Evolutionary conservation across 371 early-diverging fungal genomes (phyloP), one percentile per base, ranked within the genome.

Genomic region (Mucor racemosus): DNA sequence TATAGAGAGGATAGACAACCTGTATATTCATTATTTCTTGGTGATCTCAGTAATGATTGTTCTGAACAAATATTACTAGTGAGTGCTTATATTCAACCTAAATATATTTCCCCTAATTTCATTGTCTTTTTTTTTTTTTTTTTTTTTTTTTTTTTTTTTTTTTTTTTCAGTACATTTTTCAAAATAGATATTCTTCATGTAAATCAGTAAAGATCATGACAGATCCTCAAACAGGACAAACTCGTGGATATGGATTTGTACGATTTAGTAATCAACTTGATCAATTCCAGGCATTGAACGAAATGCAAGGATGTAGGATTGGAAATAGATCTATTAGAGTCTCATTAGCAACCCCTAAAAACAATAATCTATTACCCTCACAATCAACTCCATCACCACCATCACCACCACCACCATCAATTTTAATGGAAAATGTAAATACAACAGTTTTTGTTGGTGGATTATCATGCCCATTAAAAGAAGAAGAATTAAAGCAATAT

Each of bases 361-460:
- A 54, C 15, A 11, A 82, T 67, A 7, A 3, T 44, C n/a, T 5
- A 7, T 78, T 17, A 80, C 48, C 50, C 26, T 26, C 26, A 26
- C 26, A 26, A 26, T 26, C 26, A 46, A 36, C 60, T 17, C 14
- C 17, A 14, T 21, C 15, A 54, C 34, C 26, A 21, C 11, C 50
- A 26, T 42, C 55, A 15, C 64, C 42, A n/a, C 17, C 40, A 62
- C 68, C 3, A 6, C 42, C 5, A n/a, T 53, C 5, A 39, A 26
- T 26, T 26, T 31, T 13, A 19, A 17, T 5, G n/a, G 31, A 56
- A 64, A 40, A 64, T 64, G 84, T 76, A 72, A 94, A 95, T 76
- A 95, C 96, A 4, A 95, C 97, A 0, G 94, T 97, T 15, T 97
- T 96, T 81, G 94, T 96, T 5, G 97, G 96, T 7, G 96, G 95